phyloP scores from a whole-genome alignment of 176 grass and related monocot genomes.

The Chrysopogon serrulatus region DNA sequence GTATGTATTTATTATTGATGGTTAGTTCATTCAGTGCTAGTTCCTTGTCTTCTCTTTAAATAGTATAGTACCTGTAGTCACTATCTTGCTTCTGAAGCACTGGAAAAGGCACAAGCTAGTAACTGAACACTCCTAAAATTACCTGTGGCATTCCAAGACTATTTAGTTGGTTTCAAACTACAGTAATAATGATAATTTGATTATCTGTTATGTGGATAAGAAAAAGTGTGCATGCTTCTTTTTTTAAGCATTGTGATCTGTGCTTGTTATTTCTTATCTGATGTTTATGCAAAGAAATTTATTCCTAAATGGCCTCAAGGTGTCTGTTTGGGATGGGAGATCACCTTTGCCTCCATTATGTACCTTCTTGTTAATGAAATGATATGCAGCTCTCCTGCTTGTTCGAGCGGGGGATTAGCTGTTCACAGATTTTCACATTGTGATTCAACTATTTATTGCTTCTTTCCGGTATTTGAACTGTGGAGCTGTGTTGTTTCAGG shows the following conservation, averaged over 20 bases:
- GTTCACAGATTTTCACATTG: background rate
- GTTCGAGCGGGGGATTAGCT: background rate
- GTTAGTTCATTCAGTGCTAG: background rate
- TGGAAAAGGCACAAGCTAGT: background rate
- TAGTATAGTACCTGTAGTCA: background rate
- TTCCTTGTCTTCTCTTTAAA: background rate
- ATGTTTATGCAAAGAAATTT: slow-evolving; percentile 3
- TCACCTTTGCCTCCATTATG: background rate
- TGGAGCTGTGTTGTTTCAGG: slow-evolving; percentile 34
- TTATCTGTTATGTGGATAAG: background rate
- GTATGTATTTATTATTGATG: slow-evolving; percentile 16
- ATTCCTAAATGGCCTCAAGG: background rate
- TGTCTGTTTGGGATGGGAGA: background rate
- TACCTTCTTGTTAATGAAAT: background rate
- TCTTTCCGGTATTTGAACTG: slow-evolving; percentile 1
- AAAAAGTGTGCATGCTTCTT: background rate
- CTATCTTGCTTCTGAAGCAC: background rate
- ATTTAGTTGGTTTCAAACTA: background rate
- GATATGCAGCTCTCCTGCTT: background rate
- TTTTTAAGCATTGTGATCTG: background rate
- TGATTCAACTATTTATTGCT: background rate
- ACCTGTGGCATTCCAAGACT: background rate
- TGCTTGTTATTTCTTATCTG: background rate
- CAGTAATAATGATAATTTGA: background rate
- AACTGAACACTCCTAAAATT: background rate